A percentile compares a stretch with the other conserved stretches of the same genome.
Evolutionary conservation across 73 alveolate species (phyloP).

Genomic region (Diophrys sp.): DNA sequence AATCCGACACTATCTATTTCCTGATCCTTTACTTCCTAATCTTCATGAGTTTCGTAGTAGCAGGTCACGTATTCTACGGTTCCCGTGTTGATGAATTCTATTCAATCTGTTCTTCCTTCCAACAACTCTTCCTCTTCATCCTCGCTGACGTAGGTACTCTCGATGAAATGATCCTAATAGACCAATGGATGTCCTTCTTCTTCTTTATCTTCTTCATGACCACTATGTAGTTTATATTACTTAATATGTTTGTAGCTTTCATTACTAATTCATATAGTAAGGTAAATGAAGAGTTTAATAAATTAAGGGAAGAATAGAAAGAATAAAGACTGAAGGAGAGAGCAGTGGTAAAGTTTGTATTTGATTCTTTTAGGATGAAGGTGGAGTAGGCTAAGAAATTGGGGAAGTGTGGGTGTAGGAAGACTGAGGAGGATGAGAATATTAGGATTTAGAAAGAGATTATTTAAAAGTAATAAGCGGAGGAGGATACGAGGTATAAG

Average conservation of each 20-base stretch:
- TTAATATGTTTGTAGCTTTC: constrained; percentile 68
- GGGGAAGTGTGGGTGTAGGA: neutral
- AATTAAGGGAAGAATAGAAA: neutral
- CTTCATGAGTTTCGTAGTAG: constrained; percentile 58
- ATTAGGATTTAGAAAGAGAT: constrained; percentile 7
- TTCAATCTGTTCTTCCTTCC: constrained; percentile 27
- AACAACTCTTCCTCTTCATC: constrained; percentile 32
- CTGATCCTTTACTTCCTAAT: constrained; percentile 55
- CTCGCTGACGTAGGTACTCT: constrained; percentile 39
- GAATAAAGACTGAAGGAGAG: constrained; percentile 2
- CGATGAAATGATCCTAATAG: constrained; percentile 40
- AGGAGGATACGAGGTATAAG: constrained; percentile 29
- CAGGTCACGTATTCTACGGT: constrained; percentile 64
- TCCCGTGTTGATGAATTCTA: constrained; percentile 43
- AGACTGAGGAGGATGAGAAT: constrained; percentile 11
- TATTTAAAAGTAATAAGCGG: constrained; percentile 11
- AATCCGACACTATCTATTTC: constrained; percentile 65
- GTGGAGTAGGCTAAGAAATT: neutral
- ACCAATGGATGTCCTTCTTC: constrained; percentile 19
- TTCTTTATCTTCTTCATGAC: constrained; percentile 59
- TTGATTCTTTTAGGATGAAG: neutral
- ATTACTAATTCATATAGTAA: constrained; percentile 46
- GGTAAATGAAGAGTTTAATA: constrained; percentile 26
- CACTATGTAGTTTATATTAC: constrained; percentile 56
- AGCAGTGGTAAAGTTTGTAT: neutral